Conservation (phyloP, 169 alveolate species). For the Amoebophrya sp. region DNA sequence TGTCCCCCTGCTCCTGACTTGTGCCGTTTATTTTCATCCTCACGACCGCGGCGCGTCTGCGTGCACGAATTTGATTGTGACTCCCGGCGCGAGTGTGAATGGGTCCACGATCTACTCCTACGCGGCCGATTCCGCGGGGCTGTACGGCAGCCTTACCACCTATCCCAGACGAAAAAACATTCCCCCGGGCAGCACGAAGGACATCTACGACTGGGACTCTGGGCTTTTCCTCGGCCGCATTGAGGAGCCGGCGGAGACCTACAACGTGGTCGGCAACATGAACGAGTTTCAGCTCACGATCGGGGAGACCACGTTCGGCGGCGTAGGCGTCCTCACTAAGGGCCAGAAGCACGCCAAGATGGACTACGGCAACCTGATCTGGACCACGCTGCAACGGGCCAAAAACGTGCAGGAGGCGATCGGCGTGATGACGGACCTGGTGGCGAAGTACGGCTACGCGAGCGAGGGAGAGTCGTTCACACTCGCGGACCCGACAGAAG, state of each 20-base stretch:
- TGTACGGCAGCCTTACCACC: neutral
- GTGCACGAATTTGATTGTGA: neutral
- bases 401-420: slow-evolving; percentile 24
- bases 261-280: neutral
- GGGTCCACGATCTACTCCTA: neutral
- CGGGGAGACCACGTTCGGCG: neutral
- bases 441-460: slow-evolving; percentile 20
- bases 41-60: too few relatives aligned
- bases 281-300: neutral
- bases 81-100: neutral
- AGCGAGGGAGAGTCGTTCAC: slow-evolving; percentile 26
- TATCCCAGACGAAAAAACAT: neutral
- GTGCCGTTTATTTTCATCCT: too few relatives aligned
- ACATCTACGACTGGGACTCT: neutral
- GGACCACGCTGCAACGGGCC: slow-evolving; percentile 23
- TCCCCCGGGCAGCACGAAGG: neutral
- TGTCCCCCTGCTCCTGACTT: too few relatives aligned
- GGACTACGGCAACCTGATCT: slow-evolving; percentile 25
- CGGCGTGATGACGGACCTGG: neutral
- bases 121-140: neutral
- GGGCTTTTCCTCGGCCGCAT: neutral
- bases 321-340: too few relatives aligned
- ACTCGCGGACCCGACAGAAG: slow-evolving; percentile 21
- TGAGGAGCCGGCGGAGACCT: neutral
- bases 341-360: too few relatives aligned